Evolutionary conservation across 2,329 filamentous ascomycete genomes (phyloP), one percentile per base, ranked within the genome.

Genomic region (Fusarium sp.): DNA sequence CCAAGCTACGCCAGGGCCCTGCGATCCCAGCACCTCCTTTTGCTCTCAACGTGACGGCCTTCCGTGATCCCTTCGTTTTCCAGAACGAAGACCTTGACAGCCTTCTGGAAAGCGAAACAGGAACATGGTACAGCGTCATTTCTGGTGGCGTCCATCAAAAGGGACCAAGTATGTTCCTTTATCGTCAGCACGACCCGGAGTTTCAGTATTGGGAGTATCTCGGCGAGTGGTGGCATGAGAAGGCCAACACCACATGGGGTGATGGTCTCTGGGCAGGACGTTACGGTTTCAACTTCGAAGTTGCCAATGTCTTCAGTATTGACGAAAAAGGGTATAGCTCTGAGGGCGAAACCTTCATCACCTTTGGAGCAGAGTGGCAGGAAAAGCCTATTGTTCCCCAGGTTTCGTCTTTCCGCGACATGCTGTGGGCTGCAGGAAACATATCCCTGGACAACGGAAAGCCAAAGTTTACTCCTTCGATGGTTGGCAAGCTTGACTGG

Each of bases 271-370:
- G 80, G 79, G 80, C 80, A 5, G 82, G 82, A 4, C 75, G 78
- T 3, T 83, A 78, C 70, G 82, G 82, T 1, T 85, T 79, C 78
- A 86, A 86, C 66, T 85, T 84, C 45, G 84, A 86, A 70, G 82
- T 84, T 16, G 78, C 69, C 25, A 85, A 85, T 44, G 67, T 84
- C 21, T 84, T 86, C 71, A 74, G 78, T 19, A 72, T 86, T 7
- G 80, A 83, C 21, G 76, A 79, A 25, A 62, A 80, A 9, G 83
- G 83, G 16, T 84, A 83, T 56, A 83, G 80, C 55, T 65, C 78
- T 9, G 74, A 80, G 6, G 84, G 82, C 19, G 80, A 83, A 21
- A 75, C 82, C 5, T 83, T 85, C 60, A 73, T 78, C 9, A 84
- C 83, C 1, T 48, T 84, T 11, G 84, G 83, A 21, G 79, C 81